Evolutionary conservation across 2,329 filamentous ascomycete genomes (phyloP).

Genomic region (Fusarium zealandicum): DNA sequence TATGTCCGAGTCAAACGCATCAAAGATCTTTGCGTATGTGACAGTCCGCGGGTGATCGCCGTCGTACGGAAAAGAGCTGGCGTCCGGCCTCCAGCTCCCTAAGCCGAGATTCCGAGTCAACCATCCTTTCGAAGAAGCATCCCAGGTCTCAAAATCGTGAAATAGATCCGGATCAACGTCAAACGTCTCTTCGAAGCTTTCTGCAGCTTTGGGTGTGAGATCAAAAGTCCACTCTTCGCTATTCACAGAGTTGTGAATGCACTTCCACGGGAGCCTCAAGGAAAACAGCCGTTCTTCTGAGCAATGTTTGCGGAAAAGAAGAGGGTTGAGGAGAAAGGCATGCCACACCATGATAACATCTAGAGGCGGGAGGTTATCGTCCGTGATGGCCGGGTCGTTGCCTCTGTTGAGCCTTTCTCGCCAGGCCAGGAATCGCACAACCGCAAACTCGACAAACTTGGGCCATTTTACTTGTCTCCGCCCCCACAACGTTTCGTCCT

Average conservation of each 20-base stretch:
- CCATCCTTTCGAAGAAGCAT: fast-evolving
- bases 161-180: background rate
- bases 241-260: constrained; percentile 24
- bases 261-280: constrained; percentile 32
- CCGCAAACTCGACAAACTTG: constrained; percentile 39
- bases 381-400: background rate
- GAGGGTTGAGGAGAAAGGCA: constrained; percentile 46
- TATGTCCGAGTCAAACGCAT: background rate
- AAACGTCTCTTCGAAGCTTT: background rate
- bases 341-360: constrained; percentile 51
- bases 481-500: constrained; percentile 28
- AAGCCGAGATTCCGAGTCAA: no score
- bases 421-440: constrained; percentile 41
- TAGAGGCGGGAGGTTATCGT: constrained; percentile 31
- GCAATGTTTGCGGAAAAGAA: constrained; percentile 25
- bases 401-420: constrained; percentile 8
- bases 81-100: no score
- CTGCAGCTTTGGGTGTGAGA: background rate
- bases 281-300: constrained; percentile 17
- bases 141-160: background rate
- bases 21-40: constrained; percentile 5
- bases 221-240: constrained; percentile 24
- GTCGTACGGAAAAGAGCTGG: no score
- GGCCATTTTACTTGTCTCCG: constrained; percentile 38
- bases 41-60: no score